These are phyloP conservation scores for Elsinoe batatas DNA, from an alignment of 2,329 filamentous ascomycete species.

Conservation along the genomic window DNA sequence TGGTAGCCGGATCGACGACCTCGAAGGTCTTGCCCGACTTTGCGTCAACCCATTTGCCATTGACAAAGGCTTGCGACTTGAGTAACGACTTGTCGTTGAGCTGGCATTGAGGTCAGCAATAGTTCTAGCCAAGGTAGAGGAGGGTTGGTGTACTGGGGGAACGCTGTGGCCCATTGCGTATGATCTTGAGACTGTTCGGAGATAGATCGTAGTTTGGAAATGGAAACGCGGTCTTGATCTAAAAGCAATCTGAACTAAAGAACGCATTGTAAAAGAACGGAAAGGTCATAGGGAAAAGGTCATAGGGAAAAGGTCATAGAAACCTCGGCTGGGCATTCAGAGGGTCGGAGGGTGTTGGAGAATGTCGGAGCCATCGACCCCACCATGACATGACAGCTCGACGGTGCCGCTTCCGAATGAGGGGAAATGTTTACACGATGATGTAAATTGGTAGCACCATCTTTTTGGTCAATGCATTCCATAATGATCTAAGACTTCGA, in stretches of 20 bases:
- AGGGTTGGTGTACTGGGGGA: slow-evolving; percentile 26
- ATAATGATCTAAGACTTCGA: no score
- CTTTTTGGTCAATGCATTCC: neutral
- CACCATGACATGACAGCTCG: neutral
- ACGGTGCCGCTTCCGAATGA: neutral
- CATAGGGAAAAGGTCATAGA: slow-evolving; percentile 4
- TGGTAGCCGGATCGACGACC: slow-evolving; percentile 76
- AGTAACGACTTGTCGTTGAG: slow-evolving; percentile 53
- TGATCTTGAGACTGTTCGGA: slow-evolving; percentile 28
- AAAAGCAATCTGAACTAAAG: slow-evolving; percentile 14
- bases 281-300: slow-evolving; percentile 8
- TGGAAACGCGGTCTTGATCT: slow-evolving; percentile 13
- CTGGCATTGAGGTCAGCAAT: slow-evolving; percentile 18
- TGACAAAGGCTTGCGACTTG: slow-evolving; percentile 76
- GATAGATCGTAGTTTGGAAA: slow-evolving; percentile 23
- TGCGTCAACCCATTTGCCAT: slow-evolving; percentile 84
- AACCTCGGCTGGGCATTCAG: slow-evolving; percentile 7
- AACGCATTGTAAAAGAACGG: slow-evolving; percentile 15
- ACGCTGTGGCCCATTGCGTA: slow-evolving; percentile 38
- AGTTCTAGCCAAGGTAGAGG: neutral
- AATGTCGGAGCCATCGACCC: slow-evolving; percentile 6
- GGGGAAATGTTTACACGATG: slow-evolving; percentile 3
- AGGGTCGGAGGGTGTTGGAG: slow-evolving; percentile 6
- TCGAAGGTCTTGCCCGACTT: slow-evolving; percentile 86
- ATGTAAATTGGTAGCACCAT: neutral